A percentile compares a stretch with the other conserved stretches of the same genome.
Conservation (phyloP, 78 protist species). For the Ministeria vibrans region DNA sequence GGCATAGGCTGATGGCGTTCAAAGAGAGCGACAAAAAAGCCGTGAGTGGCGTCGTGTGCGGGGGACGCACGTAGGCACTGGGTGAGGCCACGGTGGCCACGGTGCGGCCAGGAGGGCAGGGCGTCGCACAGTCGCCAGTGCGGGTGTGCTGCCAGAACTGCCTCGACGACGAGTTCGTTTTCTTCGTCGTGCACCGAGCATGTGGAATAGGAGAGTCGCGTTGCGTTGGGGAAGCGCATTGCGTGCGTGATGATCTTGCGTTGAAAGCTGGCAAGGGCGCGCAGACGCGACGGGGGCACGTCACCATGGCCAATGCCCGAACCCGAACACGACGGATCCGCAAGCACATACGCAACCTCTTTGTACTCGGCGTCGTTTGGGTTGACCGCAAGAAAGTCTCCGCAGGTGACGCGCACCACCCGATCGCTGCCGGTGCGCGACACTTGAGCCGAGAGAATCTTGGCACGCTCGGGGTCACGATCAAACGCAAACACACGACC, state of each 20-base stretch:
- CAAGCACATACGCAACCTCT: neutral
- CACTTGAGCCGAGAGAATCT: too few relatives aligned
- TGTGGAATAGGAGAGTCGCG: constrained; percentile 33
- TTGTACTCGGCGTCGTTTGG: neutral
- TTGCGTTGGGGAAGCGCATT: constrained; percentile 5
- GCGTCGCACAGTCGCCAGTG: neutral
- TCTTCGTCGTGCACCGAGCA: constrained; percentile 39
- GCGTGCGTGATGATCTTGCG: constrained; percentile 16
- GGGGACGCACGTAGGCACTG: neutral
- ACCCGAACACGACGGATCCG: constrained; percentile 31
- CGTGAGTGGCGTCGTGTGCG: constrained; percentile 17
- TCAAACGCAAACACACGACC: constrained; percentile 40
- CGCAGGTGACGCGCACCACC: constrained; percentile 7
- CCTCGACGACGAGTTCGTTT: constrained; percentile 45
- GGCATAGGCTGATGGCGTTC: constrained; percentile 1
- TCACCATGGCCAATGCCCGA: neutral
- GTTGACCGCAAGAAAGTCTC: neutral
- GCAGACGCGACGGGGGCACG: neutral
- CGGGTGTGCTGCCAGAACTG: neutral
- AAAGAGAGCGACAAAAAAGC: constrained; percentile 37
- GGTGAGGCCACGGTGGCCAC: neutral
- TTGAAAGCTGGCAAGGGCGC: neutral
- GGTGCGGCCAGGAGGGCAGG: constrained; percentile 20
- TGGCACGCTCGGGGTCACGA: too few relatives aligned
- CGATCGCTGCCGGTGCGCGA: too few relatives aligned